Conservation (phyloP, 371 early-diverging fungal species). For the Mucor velutinosus region DNA sequence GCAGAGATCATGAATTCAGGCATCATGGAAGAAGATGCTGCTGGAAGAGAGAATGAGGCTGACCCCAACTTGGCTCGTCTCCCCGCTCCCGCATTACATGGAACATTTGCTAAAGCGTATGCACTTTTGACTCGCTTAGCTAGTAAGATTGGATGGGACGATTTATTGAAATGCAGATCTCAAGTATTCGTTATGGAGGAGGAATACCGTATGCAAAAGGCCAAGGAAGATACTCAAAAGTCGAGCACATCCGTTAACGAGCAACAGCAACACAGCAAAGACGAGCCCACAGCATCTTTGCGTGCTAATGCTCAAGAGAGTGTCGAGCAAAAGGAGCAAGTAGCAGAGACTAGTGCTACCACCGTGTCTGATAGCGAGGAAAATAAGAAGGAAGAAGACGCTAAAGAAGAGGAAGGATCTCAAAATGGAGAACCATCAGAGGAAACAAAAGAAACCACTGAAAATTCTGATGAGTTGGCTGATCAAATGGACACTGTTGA, state of each 20-base stretch:
- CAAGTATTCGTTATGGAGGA: constrained; percentile 97
- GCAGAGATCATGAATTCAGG: constrained; percentile 63
- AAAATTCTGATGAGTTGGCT: constrained; percentile 12
- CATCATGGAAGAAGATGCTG: constrained; percentile 74
- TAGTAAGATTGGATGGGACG: constrained; percentile 93
- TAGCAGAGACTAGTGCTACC: background rate
- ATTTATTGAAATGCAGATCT: constrained; percentile 82
- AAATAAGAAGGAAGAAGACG: constrained; percentile 4
- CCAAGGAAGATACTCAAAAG: constrained; percentile 60
- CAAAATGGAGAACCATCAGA: constrained; percentile 12
- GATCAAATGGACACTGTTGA: constrained; percentile 41
- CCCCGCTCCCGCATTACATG: constrained; percentile 86
- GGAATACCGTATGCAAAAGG: constrained; percentile 84
- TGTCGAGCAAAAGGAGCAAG: background rate
- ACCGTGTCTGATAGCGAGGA: background rate
- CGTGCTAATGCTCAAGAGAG: background rate
- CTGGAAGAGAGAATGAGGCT: constrained; percentile 58
- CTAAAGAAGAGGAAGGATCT: background rate
- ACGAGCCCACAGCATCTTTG: background rate
- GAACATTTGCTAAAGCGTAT: constrained; percentile 92
- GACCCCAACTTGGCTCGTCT: constrained; percentile 74
- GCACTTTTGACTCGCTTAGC: constrained; percentile 77
- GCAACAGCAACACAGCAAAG: background rate
- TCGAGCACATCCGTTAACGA: constrained; percentile 28
- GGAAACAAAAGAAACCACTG: background rate